Conservation (phyloP, 2,329 filamentous ascomycete genomes). For the Cladophialophora immunda region DNA sequence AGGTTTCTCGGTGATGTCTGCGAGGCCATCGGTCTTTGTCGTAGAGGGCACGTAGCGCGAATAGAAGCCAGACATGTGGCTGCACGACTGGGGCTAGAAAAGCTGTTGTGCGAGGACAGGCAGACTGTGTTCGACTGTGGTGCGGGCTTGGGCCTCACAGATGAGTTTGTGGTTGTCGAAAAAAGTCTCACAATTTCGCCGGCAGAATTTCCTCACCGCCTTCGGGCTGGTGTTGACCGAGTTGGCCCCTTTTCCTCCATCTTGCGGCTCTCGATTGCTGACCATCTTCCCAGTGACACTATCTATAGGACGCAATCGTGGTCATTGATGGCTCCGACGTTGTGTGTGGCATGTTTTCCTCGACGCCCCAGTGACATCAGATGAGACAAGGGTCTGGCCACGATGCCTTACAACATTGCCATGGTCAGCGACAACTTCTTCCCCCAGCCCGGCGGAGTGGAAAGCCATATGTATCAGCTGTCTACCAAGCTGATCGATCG, state of each 20-base stretch:
- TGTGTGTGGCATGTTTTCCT: background rate
- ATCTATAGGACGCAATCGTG: background rate
- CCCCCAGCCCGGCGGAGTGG: slow-evolving; percentile 92
- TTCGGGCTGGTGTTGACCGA: slow-evolving; percentile 1
- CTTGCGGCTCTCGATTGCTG: background rate
- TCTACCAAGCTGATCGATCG: slow-evolving; percentile 97
- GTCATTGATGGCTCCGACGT: background rate
- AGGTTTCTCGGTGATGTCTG: background rate
- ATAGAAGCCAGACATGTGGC: slow-evolving; percentile 57
- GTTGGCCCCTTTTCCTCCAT: slow-evolving; percentile 2
- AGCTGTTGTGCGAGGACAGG: background rate
- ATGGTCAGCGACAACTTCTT: slow-evolving; percentile 99
- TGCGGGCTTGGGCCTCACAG: background rate
- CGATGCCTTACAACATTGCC: slow-evolving; percentile 75
- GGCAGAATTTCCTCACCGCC: slow-evolving; percentile 27
- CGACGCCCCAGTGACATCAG: background rate
- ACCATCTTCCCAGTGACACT: background rate
- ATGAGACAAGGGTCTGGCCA: slow-evolving; percentile 23
- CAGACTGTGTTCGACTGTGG: background rate
- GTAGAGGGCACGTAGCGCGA: slow-evolving; percentile 56
- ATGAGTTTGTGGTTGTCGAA: slow-evolving; percentile 15
- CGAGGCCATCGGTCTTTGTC: background rate
- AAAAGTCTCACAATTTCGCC: slow-evolving; percentile 14
- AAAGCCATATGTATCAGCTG: slow-evolving; percentile 98
- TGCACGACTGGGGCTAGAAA: background rate